Conservation (phyloP, 1,284 basidiomycete species). For the Leucoagaricus sp. region DNA sequence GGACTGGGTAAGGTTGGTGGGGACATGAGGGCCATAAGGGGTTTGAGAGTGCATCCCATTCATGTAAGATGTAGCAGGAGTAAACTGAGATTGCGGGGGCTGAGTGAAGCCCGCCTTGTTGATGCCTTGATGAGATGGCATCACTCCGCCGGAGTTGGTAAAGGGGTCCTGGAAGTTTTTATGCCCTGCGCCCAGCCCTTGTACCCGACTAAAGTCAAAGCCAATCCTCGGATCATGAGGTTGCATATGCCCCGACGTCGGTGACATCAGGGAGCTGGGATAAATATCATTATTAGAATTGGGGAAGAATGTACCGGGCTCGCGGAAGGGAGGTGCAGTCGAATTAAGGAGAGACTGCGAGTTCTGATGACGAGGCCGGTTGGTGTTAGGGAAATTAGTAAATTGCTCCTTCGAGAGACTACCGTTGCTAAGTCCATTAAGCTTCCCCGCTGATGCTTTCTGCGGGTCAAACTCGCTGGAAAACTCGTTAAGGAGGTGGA, state of each 20-base stretch:
- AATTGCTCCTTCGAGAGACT: slow-evolving; percentile 34
- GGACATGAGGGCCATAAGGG: slow-evolving; percentile 69
- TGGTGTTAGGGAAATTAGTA: slow-evolving; percentile 38
- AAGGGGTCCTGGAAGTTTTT: slow-evolving; percentile 38
- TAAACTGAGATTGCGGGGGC: slow-evolving; percentile 32
- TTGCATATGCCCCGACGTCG: slow-evolving; percentile 35
- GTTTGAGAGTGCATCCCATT: slow-evolving; percentile 63
- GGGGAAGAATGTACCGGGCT: slow-evolving; percentile 30
- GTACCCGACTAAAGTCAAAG: slow-evolving; percentile 42
- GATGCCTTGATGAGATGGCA: slow-evolving; percentile 19
- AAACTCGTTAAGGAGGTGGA: slow-evolving; percentile 36
- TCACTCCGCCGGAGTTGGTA: slow-evolving; percentile 29
- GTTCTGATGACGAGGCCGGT: slow-evolving; percentile 37
- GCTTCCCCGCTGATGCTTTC: slow-evolving; percentile 40
- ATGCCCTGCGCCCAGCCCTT: slow-evolving; percentile 26
- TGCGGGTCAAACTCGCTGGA: slow-evolving; percentile 33
- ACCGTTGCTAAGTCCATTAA: slow-evolving; percentile 37
- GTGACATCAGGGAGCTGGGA: slow-evolving; percentile 39
- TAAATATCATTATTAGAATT: slow-evolving; percentile 32
- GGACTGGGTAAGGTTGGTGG: slow-evolving; percentile 37
- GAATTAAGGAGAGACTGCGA: slow-evolving; percentile 26
- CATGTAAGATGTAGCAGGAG: slow-evolving; percentile 28
- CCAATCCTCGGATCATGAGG: slow-evolving; percentile 40
- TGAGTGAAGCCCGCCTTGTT: slow-evolving; percentile 29
- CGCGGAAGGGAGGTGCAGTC: slow-evolving; percentile 27